These are phyloP conservation scores for Ophiostoma populinum DNA, from an alignment of 2,329 filamentous ascomycete species.

Conservation along the genomic window DNA sequence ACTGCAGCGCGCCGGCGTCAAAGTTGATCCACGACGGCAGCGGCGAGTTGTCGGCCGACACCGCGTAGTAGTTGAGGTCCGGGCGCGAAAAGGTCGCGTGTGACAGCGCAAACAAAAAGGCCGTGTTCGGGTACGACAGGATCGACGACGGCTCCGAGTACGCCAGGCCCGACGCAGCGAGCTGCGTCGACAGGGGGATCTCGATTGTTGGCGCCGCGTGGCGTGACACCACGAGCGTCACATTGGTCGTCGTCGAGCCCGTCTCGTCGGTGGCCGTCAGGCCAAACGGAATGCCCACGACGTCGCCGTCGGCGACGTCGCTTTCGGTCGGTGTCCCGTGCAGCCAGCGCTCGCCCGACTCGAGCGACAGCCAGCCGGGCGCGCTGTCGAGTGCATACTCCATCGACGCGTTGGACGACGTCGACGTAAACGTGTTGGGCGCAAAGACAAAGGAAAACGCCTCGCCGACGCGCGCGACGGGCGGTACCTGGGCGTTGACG, in stretches of 20 bases:
- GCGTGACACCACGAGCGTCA: constrained; percentile 54
- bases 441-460: constrained; percentile 58
- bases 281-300: constrained; percentile 42
- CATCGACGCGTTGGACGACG: constrained; percentile 25
- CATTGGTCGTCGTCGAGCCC: constrained; percentile 45
- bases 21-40: constrained; percentile 77
- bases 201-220: constrained; percentile 34
- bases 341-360: constrained; percentile 45
- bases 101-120: constrained; percentile 36
- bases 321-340: constrained; percentile 48
- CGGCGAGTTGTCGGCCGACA: constrained; percentile 60
- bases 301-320: constrained; percentile 27
- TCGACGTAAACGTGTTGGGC: constrained; percentile 52
- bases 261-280: constrained; percentile 52
- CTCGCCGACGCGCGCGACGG: constrained; percentile 51
- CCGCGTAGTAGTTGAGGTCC: constrained; percentile 56
- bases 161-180: constrained; percentile 34
- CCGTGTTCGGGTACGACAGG: constrained; percentile 32
- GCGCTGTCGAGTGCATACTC: constrained; percentile 48
- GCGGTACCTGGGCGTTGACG: constrained; percentile 70
- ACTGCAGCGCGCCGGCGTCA: constrained; percentile 42
- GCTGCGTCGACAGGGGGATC: constrained; percentile 39
- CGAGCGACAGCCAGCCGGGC: constrained; percentile 60
- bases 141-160: constrained; percentile 44
- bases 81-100: constrained; percentile 44